Evolutionary conservation across 208 protist genomes (phyloP).

Genomic region (Leishmania tarentolae): DNA sequence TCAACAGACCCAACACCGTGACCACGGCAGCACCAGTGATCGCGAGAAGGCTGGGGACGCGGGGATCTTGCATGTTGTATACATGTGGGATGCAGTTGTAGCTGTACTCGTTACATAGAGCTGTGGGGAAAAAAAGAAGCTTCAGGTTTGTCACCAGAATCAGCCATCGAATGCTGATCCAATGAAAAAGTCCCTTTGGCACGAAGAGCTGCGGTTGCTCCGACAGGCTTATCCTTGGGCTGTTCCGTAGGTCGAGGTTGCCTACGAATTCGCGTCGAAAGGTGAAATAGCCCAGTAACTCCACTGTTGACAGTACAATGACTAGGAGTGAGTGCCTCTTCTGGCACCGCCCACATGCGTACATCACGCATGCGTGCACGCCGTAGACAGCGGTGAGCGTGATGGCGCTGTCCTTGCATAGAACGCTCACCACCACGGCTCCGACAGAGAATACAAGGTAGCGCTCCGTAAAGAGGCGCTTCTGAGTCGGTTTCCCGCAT

Average conservation of each 20-base stretch:
- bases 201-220: constrained; percentile 87
- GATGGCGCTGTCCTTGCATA: constrained; percentile 85
- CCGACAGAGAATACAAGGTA: constrained; percentile 31
- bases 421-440: constrained; percentile 19
- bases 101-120: constrained; percentile 88
- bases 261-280: constrained; percentile 62
- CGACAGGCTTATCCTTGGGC: constrained; percentile 48
- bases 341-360: constrained; percentile 25
- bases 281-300: constrained; percentile 44
- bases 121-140: constrained; percentile 78
- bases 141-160: constrained; percentile 79
- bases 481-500: too few relatives aligned
- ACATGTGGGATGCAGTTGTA: constrained; percentile 88
- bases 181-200: constrained; percentile 31
- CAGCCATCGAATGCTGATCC: constrained; percentile 51
- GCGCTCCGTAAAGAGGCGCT: constrained; percentile 1
- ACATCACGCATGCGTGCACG: constrained; percentile 49
- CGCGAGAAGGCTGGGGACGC: constrained; percentile 31
- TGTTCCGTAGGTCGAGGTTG: constrained; percentile 48
- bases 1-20: background rate
- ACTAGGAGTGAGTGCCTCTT: constrained; percentile 12
- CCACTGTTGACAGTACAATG: constrained; percentile 12
- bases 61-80: constrained; percentile 35
- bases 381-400: constrained; percentile 60
- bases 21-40: constrained; percentile 19